Evolutionary conservation across 139 green algal species (phyloP), one percentile per base, ranked within the genome.

Genomic region (Mychonastes homosphaera): DNA sequence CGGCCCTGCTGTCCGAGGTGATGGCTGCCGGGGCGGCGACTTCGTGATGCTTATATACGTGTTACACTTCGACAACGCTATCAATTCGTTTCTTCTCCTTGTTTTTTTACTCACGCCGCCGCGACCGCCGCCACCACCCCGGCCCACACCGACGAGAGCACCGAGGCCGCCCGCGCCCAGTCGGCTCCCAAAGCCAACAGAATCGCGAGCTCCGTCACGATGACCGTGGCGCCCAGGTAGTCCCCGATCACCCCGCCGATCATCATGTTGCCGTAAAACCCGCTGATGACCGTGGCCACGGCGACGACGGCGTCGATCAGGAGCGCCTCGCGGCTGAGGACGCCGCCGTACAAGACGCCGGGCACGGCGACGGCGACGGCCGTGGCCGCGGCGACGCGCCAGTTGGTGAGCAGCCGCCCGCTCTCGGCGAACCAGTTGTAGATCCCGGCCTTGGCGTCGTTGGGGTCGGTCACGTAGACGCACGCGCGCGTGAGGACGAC

Each of bases 161-260:
- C n/a, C n/a, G n/a, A n/a, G n/a, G n/a, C n/a, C n/a, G n/a, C n/a
- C n/a, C n/a, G n/a, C n/a, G n/a, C n/a, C 67, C 67, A 80, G 35
- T 75, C 58, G 2, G 75, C 75, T 2, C 44, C 12, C 19, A 82
- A 35, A 16, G 41, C 70, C 36, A 64, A 26, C 46, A 74, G 75
- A 4, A 65, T 38, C 3, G 38, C 49, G 6, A 80, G 32, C 56
- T 79, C 72, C 4, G 63, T 27, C 18, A 78, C 62, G 29, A 49
- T 30, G n/a, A 80, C 82, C 4, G 71, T 82, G 27, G 75, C 75
- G 1, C 75, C 75, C 1, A 82, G 39, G 65, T 59, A 80, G 52
- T 80, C 72, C 16, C 72, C 72, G 0, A 82, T 49, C 3, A 82
- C 62, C 0, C 73, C 75, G 0, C 70, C 70, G 8, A 84, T 60